phyloP scores from a whole-genome alignment of 2,329 filamentous ascomycete genomes.

The Colletotrichum sp. region DNA sequence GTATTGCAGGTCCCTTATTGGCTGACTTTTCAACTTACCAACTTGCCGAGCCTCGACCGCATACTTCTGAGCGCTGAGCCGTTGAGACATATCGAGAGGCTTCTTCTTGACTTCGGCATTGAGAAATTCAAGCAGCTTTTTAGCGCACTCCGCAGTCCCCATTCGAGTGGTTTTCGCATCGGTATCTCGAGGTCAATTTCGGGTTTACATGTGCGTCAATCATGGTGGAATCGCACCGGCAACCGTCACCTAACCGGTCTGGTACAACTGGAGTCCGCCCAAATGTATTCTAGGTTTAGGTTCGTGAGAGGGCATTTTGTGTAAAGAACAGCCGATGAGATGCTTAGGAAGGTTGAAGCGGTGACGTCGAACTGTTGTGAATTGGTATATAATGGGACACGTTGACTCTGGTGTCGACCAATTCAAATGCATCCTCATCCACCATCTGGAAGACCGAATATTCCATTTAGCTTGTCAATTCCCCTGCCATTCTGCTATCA shows the following conservation, averaged over 20 bases:
- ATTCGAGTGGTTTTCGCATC: neutral
- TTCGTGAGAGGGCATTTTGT: fast-evolving
- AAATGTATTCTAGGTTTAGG: neutral
- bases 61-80: neutral
- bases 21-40: neutral
- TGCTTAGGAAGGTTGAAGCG: too few relatives aligned
- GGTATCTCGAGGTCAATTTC: neutral
- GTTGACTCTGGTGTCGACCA: too few relatives aligned
- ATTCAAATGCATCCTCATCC: too few relatives aligned
- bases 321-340: too few relatives aligned
- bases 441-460: too few relatives aligned
- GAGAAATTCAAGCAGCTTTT: fast-evolving
- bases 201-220: neutral
- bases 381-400: too few relatives aligned
- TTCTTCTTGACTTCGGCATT: neutral
- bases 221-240: neutral
- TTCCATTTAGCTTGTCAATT: too few relatives aligned
- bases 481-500: too few relatives aligned
- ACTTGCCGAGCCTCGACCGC: neutral
- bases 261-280: neutral
- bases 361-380: too few relatives aligned
- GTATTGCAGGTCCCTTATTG: neutral
- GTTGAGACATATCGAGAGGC: neutral
- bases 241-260: neutral
- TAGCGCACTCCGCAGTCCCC: neutral